Evolutionary conservation across 192 early-diverging fungal species (phyloP).

Genomic region (Backusella mclennaniae): DNA sequence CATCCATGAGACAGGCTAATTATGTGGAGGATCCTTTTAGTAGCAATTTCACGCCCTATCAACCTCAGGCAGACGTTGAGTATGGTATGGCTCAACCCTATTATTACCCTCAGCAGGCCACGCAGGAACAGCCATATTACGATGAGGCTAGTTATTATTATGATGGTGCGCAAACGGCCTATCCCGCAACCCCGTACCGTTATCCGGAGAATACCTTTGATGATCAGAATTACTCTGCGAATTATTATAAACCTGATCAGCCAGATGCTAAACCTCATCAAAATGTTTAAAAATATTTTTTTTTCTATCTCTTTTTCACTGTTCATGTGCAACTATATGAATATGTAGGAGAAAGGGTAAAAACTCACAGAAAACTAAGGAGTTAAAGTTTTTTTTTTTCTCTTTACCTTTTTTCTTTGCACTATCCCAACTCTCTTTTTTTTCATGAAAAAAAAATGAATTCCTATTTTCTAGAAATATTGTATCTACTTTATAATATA

Average conservation of each 20-base stretch:
- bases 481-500: too few relatives aligned
- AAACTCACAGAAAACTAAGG: background rate
- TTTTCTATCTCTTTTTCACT: background rate
- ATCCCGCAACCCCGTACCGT: background rate
- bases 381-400: too few relatives aligned
- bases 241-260: constrained; percentile 19
- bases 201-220: background rate
- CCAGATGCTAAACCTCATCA: constrained; percentile 20
- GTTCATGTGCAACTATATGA: background rate
- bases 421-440: background rate
- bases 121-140: constrained; percentile 21
- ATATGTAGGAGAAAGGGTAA: background rate
- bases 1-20: too few relatives aligned
- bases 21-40: background rate
- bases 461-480: too few relatives aligned
- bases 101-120: constrained; percentile 12
- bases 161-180: constrained; percentile 1
- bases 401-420: background rate
- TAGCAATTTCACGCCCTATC: constrained; percentile 2
- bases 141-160: constrained; percentile 26
- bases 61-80: constrained; percentile 8
- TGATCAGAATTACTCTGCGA: background rate
- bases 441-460: background rate
- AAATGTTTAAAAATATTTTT: background rate
- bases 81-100: background rate